Percentiles rank a stretch among this genome's conserved stretches.
These are phyloP conservation scores for Colletotrichum paranaense DNA, from an alignment of 2,329 filamentous ascomycete species.

Conservation along the genomic window DNA sequence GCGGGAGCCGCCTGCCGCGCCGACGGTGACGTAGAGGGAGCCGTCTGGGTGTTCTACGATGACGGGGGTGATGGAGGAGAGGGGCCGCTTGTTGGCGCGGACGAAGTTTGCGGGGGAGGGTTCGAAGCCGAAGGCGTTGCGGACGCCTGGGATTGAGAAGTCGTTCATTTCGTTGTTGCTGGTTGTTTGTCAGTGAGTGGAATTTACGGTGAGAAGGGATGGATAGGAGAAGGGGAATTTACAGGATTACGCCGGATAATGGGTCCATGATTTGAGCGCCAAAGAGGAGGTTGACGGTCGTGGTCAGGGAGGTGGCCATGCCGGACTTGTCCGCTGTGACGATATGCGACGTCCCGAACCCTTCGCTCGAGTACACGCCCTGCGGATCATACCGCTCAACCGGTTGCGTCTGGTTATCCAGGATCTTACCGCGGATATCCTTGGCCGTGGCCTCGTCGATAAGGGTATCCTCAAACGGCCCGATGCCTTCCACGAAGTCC, in stretches of 20 bases:
- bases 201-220: not conserved
- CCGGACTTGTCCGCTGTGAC: constrained; percentile 78
- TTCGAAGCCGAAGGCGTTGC: constrained; percentile 87
- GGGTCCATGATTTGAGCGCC: constrained; percentile 84
- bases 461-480: constrained; percentile 74
- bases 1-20: constrained; percentile 82
- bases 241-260: constrained; percentile 83
- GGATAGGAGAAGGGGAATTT: constrained; percentile 46
- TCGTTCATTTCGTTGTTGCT: constrained; percentile 78
- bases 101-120: constrained; percentile 86
- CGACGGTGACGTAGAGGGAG: constrained; percentile 75
- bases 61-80: constrained; percentile 84
- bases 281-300: constrained; percentile 89
- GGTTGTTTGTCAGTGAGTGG: constrained; percentile 35
- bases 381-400: constrained; percentile 79
- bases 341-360: constrained; percentile 80
- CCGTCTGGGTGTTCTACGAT: constrained; percentile 75
- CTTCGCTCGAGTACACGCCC: constrained; percentile 73
- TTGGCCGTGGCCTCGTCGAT: constrained; percentile 69
- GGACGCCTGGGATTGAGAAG: constrained; percentile 83
- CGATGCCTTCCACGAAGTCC: constrained; percentile 73
- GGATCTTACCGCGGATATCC: constrained; percentile 74
- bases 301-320: constrained; percentile 83
- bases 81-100: constrained; percentile 80
- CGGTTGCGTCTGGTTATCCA: constrained; percentile 77